Percentiles rank a stretch among this genome's conserved stretches.
Evolutionary conservation across 768 basidiomycete species (phyloP).

Genomic region (Serendipita sp.): DNA sequence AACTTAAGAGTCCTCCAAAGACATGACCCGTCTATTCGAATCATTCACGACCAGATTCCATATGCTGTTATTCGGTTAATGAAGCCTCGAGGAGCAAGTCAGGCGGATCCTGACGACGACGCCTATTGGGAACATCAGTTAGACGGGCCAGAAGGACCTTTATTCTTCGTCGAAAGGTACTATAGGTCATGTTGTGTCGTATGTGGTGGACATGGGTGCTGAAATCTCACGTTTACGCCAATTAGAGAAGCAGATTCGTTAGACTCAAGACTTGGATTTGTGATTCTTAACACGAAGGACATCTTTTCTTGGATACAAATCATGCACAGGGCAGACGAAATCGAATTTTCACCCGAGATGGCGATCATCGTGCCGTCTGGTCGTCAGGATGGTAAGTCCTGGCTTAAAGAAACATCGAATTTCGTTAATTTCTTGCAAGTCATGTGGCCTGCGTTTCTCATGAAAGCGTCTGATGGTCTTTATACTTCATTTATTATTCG

Average conservation of each 20-base stretch:
- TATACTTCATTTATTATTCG: not conserved
- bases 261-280: not conserved
- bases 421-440: not conserved
- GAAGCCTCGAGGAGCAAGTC: not conserved
- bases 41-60: conserved; percentile 76
- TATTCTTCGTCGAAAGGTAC: conserved; percentile 77
- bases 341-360: conserved; percentile 5
- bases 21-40: conserved; percentile 60
- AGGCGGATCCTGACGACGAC: conserved; percentile 47
- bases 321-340: not conserved
- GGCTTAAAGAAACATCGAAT: not conserved
- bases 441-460: conserved; percentile 3
- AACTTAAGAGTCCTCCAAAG: conserved; percentile 69
- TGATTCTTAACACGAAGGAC: not conserved
- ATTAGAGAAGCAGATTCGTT: not conserved
- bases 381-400: not conserved
- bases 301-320: conserved; percentile 4
- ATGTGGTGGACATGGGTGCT: conserved; percentile 11
- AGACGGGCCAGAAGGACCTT: conserved; percentile 64
- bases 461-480: conserved; percentile 4
- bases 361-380: conserved; percentile 1
- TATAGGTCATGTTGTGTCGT: conserved; percentile 12
- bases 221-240: not conserved
- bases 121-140: conserved; percentile 60
- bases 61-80: conserved; percentile 47